Conservation (phyloP, 2,329 filamentous ascomycete genomes). For the Anthostomella pinea region DNA sequence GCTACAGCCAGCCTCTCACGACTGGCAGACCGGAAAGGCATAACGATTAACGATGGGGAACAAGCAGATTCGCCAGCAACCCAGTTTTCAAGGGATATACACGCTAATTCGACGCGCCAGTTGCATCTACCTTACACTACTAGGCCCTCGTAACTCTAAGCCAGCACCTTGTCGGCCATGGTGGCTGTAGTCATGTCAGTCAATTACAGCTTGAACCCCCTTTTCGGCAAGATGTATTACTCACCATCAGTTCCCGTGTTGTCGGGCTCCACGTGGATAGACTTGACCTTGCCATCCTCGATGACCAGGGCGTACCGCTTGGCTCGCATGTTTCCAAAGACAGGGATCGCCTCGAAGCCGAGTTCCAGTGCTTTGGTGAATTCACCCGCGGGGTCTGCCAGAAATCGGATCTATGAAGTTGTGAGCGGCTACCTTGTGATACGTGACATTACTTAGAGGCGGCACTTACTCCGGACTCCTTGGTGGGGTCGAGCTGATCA, state of each 20-base stretch:
- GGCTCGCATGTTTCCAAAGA: conserved; percentile 79
- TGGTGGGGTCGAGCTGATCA: conserved; percentile 70
- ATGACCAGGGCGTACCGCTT: conserved; percentile 86
- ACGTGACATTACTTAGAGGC: neutral
- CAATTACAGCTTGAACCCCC: conserved; percentile 2
- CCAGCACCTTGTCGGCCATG: conserved; percentile 50
- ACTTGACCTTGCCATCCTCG: conserved; percentile 80
- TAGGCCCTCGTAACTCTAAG: conserved; percentile 16
- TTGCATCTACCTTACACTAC: neutral
- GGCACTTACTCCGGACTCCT: conserved; percentile 69
- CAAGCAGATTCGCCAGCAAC: too few relatives aligned
- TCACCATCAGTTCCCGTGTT: conserved; percentile 78
- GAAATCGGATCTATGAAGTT: conserved; percentile 72
- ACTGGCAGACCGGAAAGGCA: too few relatives aligned
- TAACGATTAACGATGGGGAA: too few relatives aligned
- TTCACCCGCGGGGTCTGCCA: conserved; percentile 74
- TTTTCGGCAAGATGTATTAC: too few relatives aligned
- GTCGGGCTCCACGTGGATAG: conserved; percentile 81
- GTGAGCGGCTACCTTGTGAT: neutral
- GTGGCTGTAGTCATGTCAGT: conserved; percentile 38
- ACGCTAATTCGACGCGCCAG: too few relatives aligned
- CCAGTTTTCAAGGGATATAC: too few relatives aligned
- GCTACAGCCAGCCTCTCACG: too few relatives aligned
- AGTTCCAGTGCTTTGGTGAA: conserved; percentile 85
- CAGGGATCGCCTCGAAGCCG: conserved; percentile 71